A percentile compares a stretch with the other conserved stretches of the same genome.
phyloP scores from a whole-genome alignment of 768 basidiomycete species.

The Lentinula guzmanii region DNA sequence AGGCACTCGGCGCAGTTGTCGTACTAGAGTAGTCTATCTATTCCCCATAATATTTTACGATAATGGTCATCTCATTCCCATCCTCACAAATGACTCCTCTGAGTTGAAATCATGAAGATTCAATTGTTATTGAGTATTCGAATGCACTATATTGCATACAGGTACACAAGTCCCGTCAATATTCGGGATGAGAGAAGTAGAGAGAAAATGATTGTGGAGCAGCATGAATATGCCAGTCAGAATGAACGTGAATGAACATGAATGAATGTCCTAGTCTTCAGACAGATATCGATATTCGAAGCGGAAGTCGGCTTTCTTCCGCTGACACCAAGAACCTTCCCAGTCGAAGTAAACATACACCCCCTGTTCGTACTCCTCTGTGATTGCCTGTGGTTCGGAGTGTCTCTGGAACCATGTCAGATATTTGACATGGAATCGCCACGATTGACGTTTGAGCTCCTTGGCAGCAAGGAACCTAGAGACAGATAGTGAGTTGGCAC shows the following conservation, averaged over 20 bases:
- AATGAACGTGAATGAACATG: background rate
- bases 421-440: slow-evolving; percentile 99
- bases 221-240: background rate
- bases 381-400: slow-evolving; percentile 96
- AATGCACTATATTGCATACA: slow-evolving; percentile 6
- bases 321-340: slow-evolving; percentile 98
- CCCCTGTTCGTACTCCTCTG: slow-evolving; percentile 98
- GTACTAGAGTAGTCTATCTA: slow-evolving; percentile 60
- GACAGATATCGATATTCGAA: slow-evolving; percentile 95
- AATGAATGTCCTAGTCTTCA: slow-evolving; percentile 54
- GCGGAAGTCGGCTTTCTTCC: slow-evolving; percentile 97
- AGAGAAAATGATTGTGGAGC: slow-evolving; percentile 2
- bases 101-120: background rate
- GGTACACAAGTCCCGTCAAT: slow-evolving; percentile 6
- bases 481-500: slow-evolving; percentile 3
- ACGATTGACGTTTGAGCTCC: slow-evolving; percentile 94
- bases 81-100: background rate
- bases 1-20: slow-evolving; percentile 83
- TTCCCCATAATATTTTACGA: slow-evolving; percentile 4
- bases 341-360: slow-evolving; percentile 99
- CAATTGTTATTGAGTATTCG: slow-evolving; percentile 12
- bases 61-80: background rate
- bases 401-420: slow-evolving; percentile 99
- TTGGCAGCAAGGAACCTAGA: slow-evolving; percentile 89
- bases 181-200: background rate